Evolutionary conservation across 176 grass and related monocot genomes (phyloP).

Genomic region (Phoenix dactylifera): DNA sequence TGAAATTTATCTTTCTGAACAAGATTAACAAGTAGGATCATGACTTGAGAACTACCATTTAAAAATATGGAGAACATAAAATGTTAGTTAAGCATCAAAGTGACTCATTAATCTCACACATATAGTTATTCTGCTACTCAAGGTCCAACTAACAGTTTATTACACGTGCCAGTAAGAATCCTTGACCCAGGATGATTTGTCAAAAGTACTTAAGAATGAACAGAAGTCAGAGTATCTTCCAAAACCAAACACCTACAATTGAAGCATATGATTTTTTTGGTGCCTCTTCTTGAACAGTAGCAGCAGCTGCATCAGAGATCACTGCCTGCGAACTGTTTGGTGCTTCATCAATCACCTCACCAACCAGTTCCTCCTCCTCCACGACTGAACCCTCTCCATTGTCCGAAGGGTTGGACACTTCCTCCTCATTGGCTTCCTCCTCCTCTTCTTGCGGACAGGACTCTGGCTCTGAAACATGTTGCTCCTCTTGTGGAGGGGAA

Average conservation of each 20-base stretch:
- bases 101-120: too few relatives aligned
- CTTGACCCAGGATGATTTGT: too few relatives aligned
- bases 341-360: conserved; percentile 51
- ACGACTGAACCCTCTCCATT: conserved; percentile 26
- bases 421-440: conserved; percentile 28
- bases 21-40: too few relatives aligned
- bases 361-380: conserved; percentile 44
- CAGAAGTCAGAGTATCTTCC: too few relatives aligned
- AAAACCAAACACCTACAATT: conserved; percentile 52
- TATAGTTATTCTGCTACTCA: too few relatives aligned
- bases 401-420: conserved; percentile 51
- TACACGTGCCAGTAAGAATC: too few relatives aligned
- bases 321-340: conserved; percentile 24
- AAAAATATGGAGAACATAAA: too few relatives aligned
- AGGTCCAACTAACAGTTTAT: too few relatives aligned
- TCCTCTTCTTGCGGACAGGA: conserved; percentile 16
- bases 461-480: conserved; percentile 9
- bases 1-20: too few relatives aligned
- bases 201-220: too few relatives aligned
- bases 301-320: conserved; percentile 8
- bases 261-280: conserved; percentile 86
- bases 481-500: conserved; percentile 18
- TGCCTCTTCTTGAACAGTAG: conserved; percentile 32
- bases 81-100: too few relatives aligned
- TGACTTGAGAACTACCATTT: too few relatives aligned